Evolutionary conservation across 495 filamentous ascomycete species (phyloP).

Genomic region (Neurospora africana): DNA sequence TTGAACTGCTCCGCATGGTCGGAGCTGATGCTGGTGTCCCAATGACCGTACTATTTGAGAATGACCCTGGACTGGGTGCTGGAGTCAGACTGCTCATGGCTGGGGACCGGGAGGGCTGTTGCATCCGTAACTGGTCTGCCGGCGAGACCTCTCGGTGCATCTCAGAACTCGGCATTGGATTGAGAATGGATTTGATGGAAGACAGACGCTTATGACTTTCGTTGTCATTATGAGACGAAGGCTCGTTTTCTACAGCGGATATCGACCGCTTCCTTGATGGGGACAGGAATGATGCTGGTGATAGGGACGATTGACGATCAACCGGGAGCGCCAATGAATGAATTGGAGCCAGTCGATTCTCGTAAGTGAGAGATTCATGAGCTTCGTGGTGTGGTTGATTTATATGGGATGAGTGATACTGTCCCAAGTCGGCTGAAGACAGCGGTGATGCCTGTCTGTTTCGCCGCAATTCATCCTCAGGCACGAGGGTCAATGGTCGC

Average conservation of each 20-base stretch:
- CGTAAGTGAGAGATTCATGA: slow-evolving; percentile 35
- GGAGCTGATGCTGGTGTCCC: slow-evolving; percentile 19
- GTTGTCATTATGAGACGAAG: slow-evolving; percentile 14
- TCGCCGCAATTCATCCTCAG: slow-evolving; percentile 31
- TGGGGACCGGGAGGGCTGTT: slow-evolving; percentile 25
- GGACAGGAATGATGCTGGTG: slow-evolving; percentile 41
- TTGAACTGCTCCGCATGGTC: slow-evolving; percentile 22
- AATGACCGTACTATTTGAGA: slow-evolving; percentile 11
- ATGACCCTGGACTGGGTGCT: slow-evolving; percentile 27
- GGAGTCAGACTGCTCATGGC: slow-evolving; percentile 18
- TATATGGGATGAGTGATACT: slow-evolving; percentile 33
- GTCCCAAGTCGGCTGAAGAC: slow-evolving; percentile 27
- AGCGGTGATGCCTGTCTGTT: slow-evolving; percentile 28
- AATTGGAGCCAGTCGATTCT: slow-evolving; percentile 46
- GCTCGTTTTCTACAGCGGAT: slow-evolving; percentile 43
- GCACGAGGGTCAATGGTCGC: slow-evolving; percentile 32
- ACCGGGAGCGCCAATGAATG: slow-evolving; percentile 29
- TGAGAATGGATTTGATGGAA: slow-evolving; percentile 74
- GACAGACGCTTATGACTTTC: slow-evolving; percentile 50
- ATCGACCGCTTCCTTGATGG: slow-evolving; percentile 57
- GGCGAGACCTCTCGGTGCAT: slow-evolving; percentile 11
- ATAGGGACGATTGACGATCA: slow-evolving; percentile 40
- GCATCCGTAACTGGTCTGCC: slow-evolving; percentile 12
- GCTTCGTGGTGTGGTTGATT: slow-evolving; percentile 23
- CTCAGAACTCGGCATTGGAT: slow-evolving; percentile 31